Percentiles rank a stretch among this genome's conserved stretches.
Evolutionary conservation across 164 flowering plant species (phyloP).

Genomic region (Stephania cephalantha): DNA sequence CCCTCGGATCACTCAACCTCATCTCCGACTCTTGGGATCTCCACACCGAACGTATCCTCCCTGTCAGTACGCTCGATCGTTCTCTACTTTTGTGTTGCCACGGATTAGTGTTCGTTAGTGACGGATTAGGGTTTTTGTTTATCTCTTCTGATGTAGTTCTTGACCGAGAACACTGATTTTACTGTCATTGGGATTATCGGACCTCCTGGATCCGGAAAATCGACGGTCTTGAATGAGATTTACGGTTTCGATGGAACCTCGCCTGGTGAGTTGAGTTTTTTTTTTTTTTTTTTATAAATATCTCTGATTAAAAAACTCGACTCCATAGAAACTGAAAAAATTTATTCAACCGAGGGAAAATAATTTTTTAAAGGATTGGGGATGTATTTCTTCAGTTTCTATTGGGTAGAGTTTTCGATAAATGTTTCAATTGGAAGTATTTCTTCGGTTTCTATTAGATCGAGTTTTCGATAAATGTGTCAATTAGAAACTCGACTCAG

Average conservation of each 20-base stretch:
- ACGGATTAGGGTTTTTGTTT: background rate
- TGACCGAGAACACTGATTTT: conserved; percentile 88
- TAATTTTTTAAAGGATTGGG: background rate
- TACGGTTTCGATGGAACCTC: conserved; percentile 77
- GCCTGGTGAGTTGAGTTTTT: conserved; percentile 37
- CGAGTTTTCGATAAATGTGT: too few species aligned
- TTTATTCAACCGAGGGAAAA: too few species aligned
- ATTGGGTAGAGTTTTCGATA: background rate
- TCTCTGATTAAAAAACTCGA: too few species aligned
- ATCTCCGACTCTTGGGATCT: conserved; percentile 89
- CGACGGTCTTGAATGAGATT: conserved; percentile 80
- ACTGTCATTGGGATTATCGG: conserved; percentile 89
- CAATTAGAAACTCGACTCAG: too few species aligned
- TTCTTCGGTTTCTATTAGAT: too few species aligned
- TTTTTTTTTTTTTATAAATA: too few species aligned
- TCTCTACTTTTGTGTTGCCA: background rate
- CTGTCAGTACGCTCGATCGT: conserved; percentile 32
- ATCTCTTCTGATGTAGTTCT: conserved; percentile 39
- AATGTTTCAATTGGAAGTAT: background rate
- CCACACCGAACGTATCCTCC: conserved; percentile 71
- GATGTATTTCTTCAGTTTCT: background rate
- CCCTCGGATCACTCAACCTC: conserved; percentile 63
- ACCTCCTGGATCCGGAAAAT: conserved; percentile 79
- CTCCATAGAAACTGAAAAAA: too few species aligned
- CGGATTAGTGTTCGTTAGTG: background rate